A percentile compares a stretch with the other conserved stretches of the same genome.
Evolutionary conservation across 139 green algal genomes (phyloP).

Genomic region (Volvox africanus): DNA sequence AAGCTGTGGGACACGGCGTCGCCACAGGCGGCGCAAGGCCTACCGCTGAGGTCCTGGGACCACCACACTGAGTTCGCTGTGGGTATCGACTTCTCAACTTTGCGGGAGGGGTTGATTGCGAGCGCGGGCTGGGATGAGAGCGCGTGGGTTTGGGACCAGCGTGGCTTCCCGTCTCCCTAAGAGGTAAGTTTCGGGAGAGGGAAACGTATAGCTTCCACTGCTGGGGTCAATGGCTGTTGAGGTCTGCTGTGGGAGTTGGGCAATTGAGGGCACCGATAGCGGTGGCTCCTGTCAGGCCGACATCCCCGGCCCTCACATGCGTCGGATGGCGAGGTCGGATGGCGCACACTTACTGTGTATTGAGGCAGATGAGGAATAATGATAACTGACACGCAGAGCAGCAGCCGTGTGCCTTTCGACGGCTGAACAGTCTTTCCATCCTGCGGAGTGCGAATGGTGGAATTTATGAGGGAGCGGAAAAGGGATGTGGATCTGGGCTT

Average conservation of each 20-base stretch:
- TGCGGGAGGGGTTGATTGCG: slow-evolving; percentile 88
- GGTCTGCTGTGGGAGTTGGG: too few species aligned
- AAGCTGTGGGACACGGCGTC: slow-evolving; percentile 90
- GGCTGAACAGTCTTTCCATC: too few species aligned
- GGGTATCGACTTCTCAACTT: slow-evolving; percentile 89
- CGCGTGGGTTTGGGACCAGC: slow-evolving; percentile 78
- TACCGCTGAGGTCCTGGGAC: slow-evolving; percentile 73
- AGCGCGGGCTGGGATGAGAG: slow-evolving; percentile 90
- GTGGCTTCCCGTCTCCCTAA: slow-evolving; percentile 27
- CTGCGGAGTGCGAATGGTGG: too few species aligned
- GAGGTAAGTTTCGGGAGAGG: too few species aligned
- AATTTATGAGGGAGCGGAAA: too few species aligned
- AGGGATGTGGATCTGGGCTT: not conserved
- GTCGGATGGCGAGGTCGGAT: not conserved
- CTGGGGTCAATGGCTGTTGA: too few species aligned
- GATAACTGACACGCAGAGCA: too few species aligned
- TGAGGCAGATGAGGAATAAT: too few species aligned
- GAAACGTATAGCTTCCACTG: too few species aligned
- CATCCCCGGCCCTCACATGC: not conserved
- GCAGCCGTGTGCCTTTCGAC: too few species aligned
- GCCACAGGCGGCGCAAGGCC: slow-evolving; percentile 34
- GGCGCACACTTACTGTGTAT: too few species aligned
- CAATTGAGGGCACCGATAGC: too few species aligned
- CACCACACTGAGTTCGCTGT: slow-evolving; percentile 94
- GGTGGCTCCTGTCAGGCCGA: not conserved